These are phyloP conservation scores for Aureobasidium vineae DNA, from an alignment of 2,329 filamentous ascomycete species.

Conservation along the genomic window DNA sequence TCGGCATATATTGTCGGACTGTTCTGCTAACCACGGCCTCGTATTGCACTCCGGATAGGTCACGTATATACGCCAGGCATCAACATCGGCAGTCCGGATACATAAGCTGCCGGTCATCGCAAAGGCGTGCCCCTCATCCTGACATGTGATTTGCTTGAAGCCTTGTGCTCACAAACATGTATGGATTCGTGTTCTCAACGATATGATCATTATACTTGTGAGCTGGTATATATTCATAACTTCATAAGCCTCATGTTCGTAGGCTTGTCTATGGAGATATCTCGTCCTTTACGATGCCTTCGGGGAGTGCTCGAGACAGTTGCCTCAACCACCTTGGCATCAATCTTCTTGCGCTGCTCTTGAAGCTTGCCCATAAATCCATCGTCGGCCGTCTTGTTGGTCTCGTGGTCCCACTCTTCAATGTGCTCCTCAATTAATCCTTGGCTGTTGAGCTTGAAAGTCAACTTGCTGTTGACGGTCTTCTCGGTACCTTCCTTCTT, in stretches of 20 bases:
- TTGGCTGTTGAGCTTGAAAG: constrained; percentile 31
- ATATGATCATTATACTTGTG: background rate
- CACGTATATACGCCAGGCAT: background rate
- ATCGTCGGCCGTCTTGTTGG: constrained; percentile 34
- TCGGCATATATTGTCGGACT: background rate
- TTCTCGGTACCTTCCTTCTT: constrained; percentile 30
- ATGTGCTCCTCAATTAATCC: constrained; percentile 34
- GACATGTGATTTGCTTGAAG: constrained; percentile 16
- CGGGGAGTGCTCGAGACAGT: background rate
- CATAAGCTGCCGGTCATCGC: background rate
- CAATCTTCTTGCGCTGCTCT: constrained; percentile 34
- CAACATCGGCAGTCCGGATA: background rate
- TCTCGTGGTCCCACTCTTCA: constrained; percentile 35
- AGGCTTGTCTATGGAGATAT: background rate
- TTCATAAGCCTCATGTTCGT: background rate
- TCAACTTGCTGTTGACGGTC: constrained; percentile 34
- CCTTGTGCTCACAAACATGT: background rate
- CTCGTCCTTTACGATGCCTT: constrained; percentile 5
- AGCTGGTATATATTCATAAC: background rate
- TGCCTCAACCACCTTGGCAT: constrained; percentile 32
- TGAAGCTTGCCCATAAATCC: constrained; percentile 35
- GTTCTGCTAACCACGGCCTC: background rate
- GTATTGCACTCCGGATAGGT: background rate
- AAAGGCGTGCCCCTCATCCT: constrained; percentile 8
- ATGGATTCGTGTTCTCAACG: background rate